Evolutionary conservation across 192 early-diverging fungal genomes (phyloP), one percentile per base, ranked within the genome.

Genomic region (Radiomyces spectabilis): DNA sequence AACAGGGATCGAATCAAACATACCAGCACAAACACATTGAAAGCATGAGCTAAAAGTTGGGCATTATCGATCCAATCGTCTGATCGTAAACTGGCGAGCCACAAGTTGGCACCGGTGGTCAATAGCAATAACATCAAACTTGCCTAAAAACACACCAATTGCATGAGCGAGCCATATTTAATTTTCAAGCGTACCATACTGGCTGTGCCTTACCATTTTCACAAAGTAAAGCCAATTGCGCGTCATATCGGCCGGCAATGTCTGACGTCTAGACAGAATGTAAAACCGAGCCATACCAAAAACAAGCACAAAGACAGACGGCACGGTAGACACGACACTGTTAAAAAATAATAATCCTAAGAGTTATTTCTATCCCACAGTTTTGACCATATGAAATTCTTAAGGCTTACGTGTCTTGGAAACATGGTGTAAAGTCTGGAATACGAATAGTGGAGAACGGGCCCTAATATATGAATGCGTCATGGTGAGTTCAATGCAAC

Each of bases 361-460:
- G 18, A 46, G 4, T 1, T 16, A 22, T 25, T 24, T 25, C 13
- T 45, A 10, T 45, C 26, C 25, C 2, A 10, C 1, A 24, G 12
- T 1, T 45, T 0, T 24, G 4, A 24, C 5, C 0, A 29, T 48
- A 1, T 29, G 3, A 48, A 27, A 13, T 19, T 4, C n/a, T 7
- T 5, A 24, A 15, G 10, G 48, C 73, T 42, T 51, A 67, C 69
- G 51, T 41, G 51, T 73, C 53, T 61, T 78, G 74, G 48, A 77
- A 78, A 40, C 76, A 78, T 18, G 70, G 74, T 10, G 68, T 64
- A 25, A 78, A 68, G 50, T 78, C 76, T 38, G 75, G 59, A 8
- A 51, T 13, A 16, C 75, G 59, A 12, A 31, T 22, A n/a, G 24
- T 27, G 22, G 60, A 64, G 67, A 70, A 76, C 6, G 76, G 76